phyloP scores from a whole-genome alignment of 805 yeast species.

The Starmerella riodocensis region DNA sequence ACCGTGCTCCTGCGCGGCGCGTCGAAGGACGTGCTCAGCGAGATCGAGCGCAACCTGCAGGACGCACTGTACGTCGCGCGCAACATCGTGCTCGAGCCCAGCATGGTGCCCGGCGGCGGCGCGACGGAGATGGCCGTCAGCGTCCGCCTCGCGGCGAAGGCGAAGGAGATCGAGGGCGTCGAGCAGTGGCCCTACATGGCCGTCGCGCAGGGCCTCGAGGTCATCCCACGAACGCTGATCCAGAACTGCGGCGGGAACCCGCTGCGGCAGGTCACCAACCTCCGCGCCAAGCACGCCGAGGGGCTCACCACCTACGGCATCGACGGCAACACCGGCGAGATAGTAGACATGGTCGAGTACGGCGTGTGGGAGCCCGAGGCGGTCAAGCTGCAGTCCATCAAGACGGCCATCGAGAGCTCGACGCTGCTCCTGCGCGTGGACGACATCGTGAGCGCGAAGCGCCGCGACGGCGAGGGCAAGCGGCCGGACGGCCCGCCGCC shows the following conservation, averaged over 20 bases:
- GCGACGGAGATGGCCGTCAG: constrained; percentile 98
- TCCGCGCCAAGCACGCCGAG: constrained; percentile 92
- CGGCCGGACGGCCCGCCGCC: constrained; percentile 18
- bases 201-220: constrained; percentile 97
- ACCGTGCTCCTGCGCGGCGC: constrained; percentile 90
- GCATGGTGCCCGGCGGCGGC: constrained; percentile 96
- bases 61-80: constrained; percentile 98
- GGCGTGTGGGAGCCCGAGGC: constrained; percentile 99
- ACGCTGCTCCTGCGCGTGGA: constrained; percentile 89
- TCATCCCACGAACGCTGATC: constrained; percentile 90
- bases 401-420: constrained; percentile 97
- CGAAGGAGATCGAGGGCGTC: constrained; percentile 84
- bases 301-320: constrained; percentile 79
- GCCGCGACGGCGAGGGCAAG: constrained; percentile 32
- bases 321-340: constrained; percentile 87
- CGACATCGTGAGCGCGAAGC: constrained; percentile 92
- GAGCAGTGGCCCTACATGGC: constrained; percentile 99
- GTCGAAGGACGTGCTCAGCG: constrained; percentile 89
- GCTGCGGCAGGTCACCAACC: constrained; percentile 71
- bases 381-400: constrained; percentile 88
- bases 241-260: constrained; percentile 98
- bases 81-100: constrained; percentile 88
- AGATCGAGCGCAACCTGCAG: constrained; percentile 90
- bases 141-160: constrained; percentile 75
- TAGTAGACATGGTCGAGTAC: constrained; percentile 88